Evolutionary conservation across 345 rosid species (phyloP).

Genomic region (Eucalyptus globulus): DNA sequence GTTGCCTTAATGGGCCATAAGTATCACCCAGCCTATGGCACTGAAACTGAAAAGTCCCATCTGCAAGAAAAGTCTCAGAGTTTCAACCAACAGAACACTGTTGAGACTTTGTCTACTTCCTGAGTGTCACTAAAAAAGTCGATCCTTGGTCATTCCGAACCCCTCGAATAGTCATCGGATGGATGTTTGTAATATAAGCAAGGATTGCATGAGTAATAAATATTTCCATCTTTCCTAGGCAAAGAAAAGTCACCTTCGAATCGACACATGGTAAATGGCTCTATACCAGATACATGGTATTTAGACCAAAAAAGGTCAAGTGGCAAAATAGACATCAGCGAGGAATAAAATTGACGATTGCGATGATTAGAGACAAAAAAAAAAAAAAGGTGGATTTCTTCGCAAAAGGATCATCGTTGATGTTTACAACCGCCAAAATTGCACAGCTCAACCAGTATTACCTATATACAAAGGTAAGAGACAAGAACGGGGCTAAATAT

Average conservation of each 20-base stretch:
- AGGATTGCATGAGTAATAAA: neutral
- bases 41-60: neutral
- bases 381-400: neutral
- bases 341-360: neutral
- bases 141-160: neutral
- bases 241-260: neutral
- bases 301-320: neutral
- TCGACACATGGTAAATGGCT: neutral
- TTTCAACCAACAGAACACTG: neutral
- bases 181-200: neutral
- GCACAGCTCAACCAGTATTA: neutral
- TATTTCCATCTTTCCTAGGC: neutral
- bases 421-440: neutral
- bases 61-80: neutral
- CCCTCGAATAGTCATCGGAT: neutral
- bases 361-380: neutral
- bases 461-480: neutral
- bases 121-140: neutral
- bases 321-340: neutral
- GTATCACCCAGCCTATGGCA: neutral
- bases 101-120: neutral
- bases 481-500: neutral
- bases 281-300: neutral
- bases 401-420: neutral
- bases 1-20: neutral